phyloP scores from a whole-genome alignment of 2,329 filamentous ascomycete genomes.

The Stemphylium vesicarium region DNA sequence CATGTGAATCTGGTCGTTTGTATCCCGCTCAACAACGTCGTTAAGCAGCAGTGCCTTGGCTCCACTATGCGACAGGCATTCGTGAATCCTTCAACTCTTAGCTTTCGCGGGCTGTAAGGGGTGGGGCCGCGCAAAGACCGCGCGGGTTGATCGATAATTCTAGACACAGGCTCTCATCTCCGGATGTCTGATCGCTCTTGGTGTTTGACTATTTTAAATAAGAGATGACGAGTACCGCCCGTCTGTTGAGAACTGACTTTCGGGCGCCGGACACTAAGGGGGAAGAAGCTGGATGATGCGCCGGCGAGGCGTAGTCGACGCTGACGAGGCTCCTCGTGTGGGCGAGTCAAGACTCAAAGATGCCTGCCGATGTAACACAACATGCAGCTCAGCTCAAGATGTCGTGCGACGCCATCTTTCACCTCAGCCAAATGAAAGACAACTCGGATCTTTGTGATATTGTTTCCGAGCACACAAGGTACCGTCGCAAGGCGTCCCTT shows the following conservation, averaged over 20 bases:
- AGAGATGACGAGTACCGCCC: slow-evolving; percentile 1
- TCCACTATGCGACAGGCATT: slow-evolving; percentile 2
- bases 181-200: not conserved
- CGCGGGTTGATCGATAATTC: slow-evolving; percentile 12
- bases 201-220: slow-evolving; percentile 6
- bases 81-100: slow-evolving; percentile 5
- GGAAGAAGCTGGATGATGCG: not conserved
- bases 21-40: not conserved
- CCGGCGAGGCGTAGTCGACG: not conserved
- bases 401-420: not conserved
- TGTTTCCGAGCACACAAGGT: not conserved
- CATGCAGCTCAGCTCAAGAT: not conserved
- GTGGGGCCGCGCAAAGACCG: slow-evolving; percentile 11
- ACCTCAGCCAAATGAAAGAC: not conserved
- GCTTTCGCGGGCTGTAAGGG: slow-evolving; percentile 7
- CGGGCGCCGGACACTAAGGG: not conserved
- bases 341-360: slow-evolving; percentile 8
- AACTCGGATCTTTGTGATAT: not conserved
- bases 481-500: not conserved
- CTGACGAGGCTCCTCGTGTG: slow-evolving; percentile 8
- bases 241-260: slow-evolving; percentile 8
- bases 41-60: not conserved
- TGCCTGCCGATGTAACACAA: slow-evolving; percentile 3
- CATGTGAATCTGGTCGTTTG: not conserved
- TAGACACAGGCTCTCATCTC: slow-evolving; percentile 13